phyloP scores from a whole-genome alignment of 2,329 filamentous ascomycete species.

The Colletotrichum sublineola region DNA sequence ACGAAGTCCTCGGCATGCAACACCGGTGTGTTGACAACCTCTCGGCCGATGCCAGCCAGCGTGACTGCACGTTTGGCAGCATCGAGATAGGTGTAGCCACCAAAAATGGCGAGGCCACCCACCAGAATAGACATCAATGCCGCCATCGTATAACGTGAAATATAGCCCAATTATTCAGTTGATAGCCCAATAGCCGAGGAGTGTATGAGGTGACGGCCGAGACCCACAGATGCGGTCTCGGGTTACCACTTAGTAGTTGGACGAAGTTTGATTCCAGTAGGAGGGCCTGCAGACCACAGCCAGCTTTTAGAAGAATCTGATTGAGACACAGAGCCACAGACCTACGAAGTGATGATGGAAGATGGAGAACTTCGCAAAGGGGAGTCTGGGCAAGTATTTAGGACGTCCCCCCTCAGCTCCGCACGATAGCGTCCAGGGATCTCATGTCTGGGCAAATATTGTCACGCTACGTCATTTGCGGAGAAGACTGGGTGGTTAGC shows the following conservation, averaged over 20 bases:
- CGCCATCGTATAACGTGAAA: constrained; percentile 14
- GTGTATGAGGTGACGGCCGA: not conserved
- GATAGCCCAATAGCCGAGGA: not conserved
- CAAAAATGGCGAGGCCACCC: constrained; percentile 30
- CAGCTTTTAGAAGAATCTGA: not conserved
- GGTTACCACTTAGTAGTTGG: not conserved
- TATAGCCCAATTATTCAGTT: not conserved
- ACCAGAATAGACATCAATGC: constrained; percentile 27
- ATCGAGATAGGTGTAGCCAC: constrained; percentile 27
- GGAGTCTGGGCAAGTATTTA: constrained; percentile 3
- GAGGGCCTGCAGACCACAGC: not conserved
- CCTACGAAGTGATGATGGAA: not conserved
- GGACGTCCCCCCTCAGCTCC: constrained; percentile 13
- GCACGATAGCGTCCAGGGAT: constrained; percentile 19
- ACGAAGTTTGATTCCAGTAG: not conserved
- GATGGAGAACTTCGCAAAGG: not conserved
- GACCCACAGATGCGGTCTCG: not conserved
- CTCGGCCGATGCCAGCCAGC: constrained; percentile 49
- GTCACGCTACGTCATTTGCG: constrained; percentile 31
- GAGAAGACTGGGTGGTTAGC: not conserved
- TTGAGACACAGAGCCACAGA: not conserved
- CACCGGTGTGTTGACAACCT: constrained; percentile 43
- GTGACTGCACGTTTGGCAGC: constrained; percentile 9
- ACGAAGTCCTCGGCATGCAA: constrained; percentile 50
- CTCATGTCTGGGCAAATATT: not conserved